These are phyloP conservation scores for Sugiyamaella novakii DNA, from an alignment of 1,139 yeast genomes.

Conservation along the genomic window DNA sequence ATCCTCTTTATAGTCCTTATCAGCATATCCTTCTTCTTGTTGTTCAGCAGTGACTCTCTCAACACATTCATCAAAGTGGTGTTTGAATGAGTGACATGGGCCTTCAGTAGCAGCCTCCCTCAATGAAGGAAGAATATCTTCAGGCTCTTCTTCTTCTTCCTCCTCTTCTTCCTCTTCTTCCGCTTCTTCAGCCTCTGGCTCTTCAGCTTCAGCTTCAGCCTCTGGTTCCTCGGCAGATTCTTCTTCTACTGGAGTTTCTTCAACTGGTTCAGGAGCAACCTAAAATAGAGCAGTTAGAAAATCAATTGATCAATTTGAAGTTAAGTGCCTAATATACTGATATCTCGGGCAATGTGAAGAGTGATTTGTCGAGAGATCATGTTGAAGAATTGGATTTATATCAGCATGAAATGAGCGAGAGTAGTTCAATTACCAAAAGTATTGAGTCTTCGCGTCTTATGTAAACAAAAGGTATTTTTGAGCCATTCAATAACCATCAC, in stretches of 20 bases:
- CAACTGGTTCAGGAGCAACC: constrained; percentile 3
- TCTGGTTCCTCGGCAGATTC: constrained; percentile 8
- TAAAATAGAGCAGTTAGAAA: too few relatives aligned
- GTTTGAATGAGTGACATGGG: constrained; percentile 73
- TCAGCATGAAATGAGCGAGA: too few relatives aligned
- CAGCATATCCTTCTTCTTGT: constrained; percentile 81
- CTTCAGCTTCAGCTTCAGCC: constrained; percentile 23
- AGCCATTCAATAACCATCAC: too few relatives aligned
- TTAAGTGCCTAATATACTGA: too few relatives aligned
- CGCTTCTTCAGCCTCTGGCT: constrained; percentile 46
- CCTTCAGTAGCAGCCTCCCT: constrained; percentile 52
- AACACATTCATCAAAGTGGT: constrained; percentile 92
- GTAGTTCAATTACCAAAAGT: too few relatives aligned
- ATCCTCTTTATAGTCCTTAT: constrained; percentile 86
- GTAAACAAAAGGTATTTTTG: too few relatives aligned
- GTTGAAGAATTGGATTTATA: too few relatives aligned
- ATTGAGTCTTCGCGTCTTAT: too few relatives aligned
- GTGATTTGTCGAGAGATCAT: too few relatives aligned
- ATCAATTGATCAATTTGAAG: too few relatives aligned
- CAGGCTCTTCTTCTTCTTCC: constrained; percentile 54
- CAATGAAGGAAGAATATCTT: constrained; percentile 40
- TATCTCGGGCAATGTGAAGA: too few relatives aligned
- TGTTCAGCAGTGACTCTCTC: constrained; percentile 89
- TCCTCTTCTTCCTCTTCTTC: constrained; percentile 52
- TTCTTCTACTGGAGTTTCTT: constrained; percentile 9